Base-by-base conservation (phyloP, 176 grass and related monocot species). In the Oryza coarctata region DNA sequence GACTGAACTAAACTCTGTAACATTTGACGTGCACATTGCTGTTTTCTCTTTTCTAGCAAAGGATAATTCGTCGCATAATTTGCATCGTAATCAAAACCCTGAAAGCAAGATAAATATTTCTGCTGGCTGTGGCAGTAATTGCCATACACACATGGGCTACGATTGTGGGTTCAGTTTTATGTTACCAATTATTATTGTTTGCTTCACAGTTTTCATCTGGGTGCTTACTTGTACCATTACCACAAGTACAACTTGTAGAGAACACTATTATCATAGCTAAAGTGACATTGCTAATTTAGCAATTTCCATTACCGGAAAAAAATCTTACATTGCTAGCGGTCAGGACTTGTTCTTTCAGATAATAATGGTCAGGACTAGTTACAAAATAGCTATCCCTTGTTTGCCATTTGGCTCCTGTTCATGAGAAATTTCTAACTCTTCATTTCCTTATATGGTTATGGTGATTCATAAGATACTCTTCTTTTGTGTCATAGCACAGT, bases 371-470 rank as follows among this genome's bases (percentile, higher is more conserved):
- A 52, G 20, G 45, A 25, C 13, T 47, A 55, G 25, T 52, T 13
- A 20, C 45, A 4, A 30, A 35, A 43, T 35, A 38, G 31, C 50
- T 57, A 70, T 49, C n/a, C 44, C 8, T 35, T 26, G 3, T 61
- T 45, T 71, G 75, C 18, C 33, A 40, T 43, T 72, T 45, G 6
- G 27, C 28, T 76, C 32, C 74, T 81, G 36, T 41, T 17, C 50
- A 38, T 63, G 8, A 36, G 29, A 52, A 68, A 35, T 74, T 74
- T 74, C 30, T 63, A 65, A 12, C 35, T 9, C 32, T 63, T 4
- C 67, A 41, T 70, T 60, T 71, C 17, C 75, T n/a, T 15, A 17
- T 63, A 63, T n/a, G 8, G 12, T 80, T 34, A 3, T 87, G 63
- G 43, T 15, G 11, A 71, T 68, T 81, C 67, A 29, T 41, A 70